Base-by-base conservation (phyloP, 371 early-diverging fungal genomes). In the Syncephalastrum sp. region DNA sequence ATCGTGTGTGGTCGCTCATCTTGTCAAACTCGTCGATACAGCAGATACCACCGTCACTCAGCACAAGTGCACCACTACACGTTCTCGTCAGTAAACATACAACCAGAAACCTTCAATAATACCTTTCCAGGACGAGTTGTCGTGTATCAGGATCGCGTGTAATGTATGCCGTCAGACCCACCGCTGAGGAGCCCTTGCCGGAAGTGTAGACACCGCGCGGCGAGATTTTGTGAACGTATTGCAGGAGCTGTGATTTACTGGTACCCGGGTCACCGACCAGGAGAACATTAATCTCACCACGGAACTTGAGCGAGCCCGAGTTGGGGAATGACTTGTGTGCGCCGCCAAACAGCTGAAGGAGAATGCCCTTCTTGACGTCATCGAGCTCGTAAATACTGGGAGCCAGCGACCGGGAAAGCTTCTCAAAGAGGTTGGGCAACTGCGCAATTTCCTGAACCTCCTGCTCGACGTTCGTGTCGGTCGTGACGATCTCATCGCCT, bases 1-100 rank as follows among this genome's bases (percentile, higher is more conserved):
- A 89, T 14, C 99, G 88, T 41, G 99, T 99, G 10, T 90, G 65
- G 56, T 99, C 99, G 16, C 92, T 89, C 98, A 99, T 98, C 72
- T 97, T 97, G 75, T 97, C 98, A 81, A 99, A 99, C 76, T 99
- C 99, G 80, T 99, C 99, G 68, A 99, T 99, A 77, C 99, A 99
- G 74, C 99, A 99, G 3, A 99, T 77, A 59, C 99, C 99, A 56
- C 94, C 95, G 72, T 99, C 99, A 71, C 93, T 91, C 58, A 99
- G 83, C 1, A 99, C 99, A 46, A 99, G 78, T 1, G 99, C 99
- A 80, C 99, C 99, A 72, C 97, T 89, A 47, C 14, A 14, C 47
- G 12, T 25, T 12, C 24, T 19, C 17, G 17, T 16, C 14, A 55
- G 25, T 21, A 54, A n/a, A 13, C 7, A n/a, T 8, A 45, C 45